phyloP scores from a whole-genome alignment of 768 basidiomycete species.

The Kwoniella europaea region DNA sequence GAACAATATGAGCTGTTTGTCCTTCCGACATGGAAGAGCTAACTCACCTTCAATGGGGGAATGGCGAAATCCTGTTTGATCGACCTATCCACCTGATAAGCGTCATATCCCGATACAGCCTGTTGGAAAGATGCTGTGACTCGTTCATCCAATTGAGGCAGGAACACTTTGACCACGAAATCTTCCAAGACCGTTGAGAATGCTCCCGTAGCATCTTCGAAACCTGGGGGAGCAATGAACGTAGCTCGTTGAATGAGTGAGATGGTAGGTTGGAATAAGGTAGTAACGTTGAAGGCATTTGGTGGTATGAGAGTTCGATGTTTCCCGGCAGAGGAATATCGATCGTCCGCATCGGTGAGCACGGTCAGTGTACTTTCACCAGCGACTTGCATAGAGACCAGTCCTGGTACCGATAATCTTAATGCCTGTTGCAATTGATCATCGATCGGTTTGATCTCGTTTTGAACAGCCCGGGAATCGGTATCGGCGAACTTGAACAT shows the following conservation, averaged over 20 bases:
- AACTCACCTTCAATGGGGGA: conserved; percentile 78
- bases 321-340: conserved; percentile 71
- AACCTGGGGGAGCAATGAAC: conserved; percentile 53
- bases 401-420: conserved; percentile 89
- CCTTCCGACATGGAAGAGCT: neutral
- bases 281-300: conserved; percentile 90
- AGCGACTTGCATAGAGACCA: conserved; percentile 66
- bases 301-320: conserved; percentile 85
- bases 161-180: conserved; percentile 87
- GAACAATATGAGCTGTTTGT: neutral
- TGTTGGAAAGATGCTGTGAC: conserved; percentile 84
- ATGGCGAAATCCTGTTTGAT: conserved; percentile 68
- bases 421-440: conserved; percentile 81
- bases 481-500: conserved; percentile 93
- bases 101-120: conserved; percentile 80
- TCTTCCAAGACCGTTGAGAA: conserved; percentile 82
- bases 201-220: conserved; percentile 61
- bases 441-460: conserved; percentile 74
- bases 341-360: conserved; percentile 69
- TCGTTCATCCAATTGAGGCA: conserved; percentile 94
- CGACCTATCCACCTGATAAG: conserved; percentile 79
- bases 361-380: conserved; percentile 62
- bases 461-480: conserved; percentile 72
- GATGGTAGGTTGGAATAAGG: conserved; percentile 92
- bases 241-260: conserved; percentile 67